Evolutionary conservation across 306 rosid species (phyloP).

Genomic region (Argentina anserina): DNA sequence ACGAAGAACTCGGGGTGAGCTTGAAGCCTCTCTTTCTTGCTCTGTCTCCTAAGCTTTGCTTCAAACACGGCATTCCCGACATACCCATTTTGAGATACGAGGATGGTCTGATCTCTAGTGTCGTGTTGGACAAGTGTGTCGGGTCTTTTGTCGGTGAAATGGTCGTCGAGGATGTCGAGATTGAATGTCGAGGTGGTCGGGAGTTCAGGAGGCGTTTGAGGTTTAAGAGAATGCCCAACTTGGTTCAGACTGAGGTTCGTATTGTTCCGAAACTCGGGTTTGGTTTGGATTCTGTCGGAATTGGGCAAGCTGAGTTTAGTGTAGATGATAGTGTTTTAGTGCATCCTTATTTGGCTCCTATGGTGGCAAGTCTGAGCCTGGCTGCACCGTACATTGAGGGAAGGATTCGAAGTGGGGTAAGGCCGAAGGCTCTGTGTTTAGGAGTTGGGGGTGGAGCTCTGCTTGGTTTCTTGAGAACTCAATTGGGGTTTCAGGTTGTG

Average conservation of each 20-base stretch:
- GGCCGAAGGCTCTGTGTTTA: slow-evolving; percentile 69
- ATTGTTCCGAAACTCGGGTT: slow-evolving; percentile 8
- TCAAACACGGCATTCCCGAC: slow-evolving; percentile 52
- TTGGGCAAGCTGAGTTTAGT: slow-evolving; percentile 2
- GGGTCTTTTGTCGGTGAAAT: slow-evolving; percentile 70
- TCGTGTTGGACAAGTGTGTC: slow-evolving; percentile 45
- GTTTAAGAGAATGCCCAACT: slow-evolving; percentile 80
- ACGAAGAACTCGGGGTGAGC: slow-evolving; percentile 31
- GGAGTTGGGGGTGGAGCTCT: slow-evolving; percentile 96
- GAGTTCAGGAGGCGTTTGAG: slow-evolving; percentile 87
- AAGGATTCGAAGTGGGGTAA: slow-evolving; percentile 39
- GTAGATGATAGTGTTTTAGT: slow-evolving; percentile 52
- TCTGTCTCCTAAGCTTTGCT: slow-evolving; percentile 58
- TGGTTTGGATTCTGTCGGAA: slow-evolving; percentile 18
- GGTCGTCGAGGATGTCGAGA: slow-evolving; percentile 79
- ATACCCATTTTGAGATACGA: slow-evolving; percentile 64
- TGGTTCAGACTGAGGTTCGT: slow-evolving; percentile 67
- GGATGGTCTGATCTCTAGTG: slow-evolving; percentile 48
- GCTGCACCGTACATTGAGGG: slow-evolving; percentile 33
- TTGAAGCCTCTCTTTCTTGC: slow-evolving; percentile 68
- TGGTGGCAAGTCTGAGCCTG: slow-evolving; percentile 68
- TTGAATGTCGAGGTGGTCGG: slow-evolving; percentile 23
- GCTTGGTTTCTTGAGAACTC: slow-evolving; percentile 48
- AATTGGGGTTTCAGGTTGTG: slow-evolving; percentile 59
- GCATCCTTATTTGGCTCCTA: slow-evolving; percentile 79